Percentiles rank a stretch among this genome's conserved stretches.
These are phyloP conservation scores for Melampsora larici-populina DNA, from an alignment of 1,284 basidiomycete species.

Conservation along the genomic window DNA sequence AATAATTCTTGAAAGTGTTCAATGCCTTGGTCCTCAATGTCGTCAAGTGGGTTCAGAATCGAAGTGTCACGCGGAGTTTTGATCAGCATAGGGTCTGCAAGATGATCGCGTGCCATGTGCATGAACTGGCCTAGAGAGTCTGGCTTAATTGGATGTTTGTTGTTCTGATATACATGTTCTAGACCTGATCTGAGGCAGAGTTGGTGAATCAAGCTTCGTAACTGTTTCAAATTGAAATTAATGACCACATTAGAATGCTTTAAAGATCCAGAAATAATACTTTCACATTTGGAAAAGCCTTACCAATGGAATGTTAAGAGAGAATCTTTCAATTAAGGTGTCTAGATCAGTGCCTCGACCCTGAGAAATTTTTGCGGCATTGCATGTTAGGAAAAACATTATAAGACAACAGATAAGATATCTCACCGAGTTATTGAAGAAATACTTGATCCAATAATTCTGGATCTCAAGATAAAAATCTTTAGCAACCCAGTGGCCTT, in stretches of 20 bases:
- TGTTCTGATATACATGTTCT: background rate
- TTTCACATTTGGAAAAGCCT: background rate
- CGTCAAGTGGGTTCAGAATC: background rate
- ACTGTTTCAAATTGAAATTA: background rate
- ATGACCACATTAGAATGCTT: no score
- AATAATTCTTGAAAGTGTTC: background rate
- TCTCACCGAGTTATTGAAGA: constrained; percentile 3
- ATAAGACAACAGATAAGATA: background rate
- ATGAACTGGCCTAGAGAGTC: constrained; percentile 2
- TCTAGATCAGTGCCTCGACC: constrained; percentile 6
- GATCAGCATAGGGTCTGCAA: background rate
- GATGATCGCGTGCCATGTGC: constrained; percentile 11
- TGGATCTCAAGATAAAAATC: constrained; percentile 22
- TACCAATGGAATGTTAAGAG: constrained; percentile 9
- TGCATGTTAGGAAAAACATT: no score
- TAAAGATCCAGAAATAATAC: no score
- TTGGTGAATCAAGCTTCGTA: constrained; percentile 12
- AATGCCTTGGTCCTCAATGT: background rate
- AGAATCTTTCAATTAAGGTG: background rate
- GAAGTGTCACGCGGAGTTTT: background rate
- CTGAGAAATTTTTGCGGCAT: no score
- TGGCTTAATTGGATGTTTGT: background rate
- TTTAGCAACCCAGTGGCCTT: constrained; percentile 22
- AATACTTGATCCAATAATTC: constrained; percentile 33
- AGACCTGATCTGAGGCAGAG: background rate